Evolutionary conservation across 768 basidiomycete species (phyloP), one percentile per base, ranked within the genome.

Genomic region (Gymnopilus junonius): DNA sequence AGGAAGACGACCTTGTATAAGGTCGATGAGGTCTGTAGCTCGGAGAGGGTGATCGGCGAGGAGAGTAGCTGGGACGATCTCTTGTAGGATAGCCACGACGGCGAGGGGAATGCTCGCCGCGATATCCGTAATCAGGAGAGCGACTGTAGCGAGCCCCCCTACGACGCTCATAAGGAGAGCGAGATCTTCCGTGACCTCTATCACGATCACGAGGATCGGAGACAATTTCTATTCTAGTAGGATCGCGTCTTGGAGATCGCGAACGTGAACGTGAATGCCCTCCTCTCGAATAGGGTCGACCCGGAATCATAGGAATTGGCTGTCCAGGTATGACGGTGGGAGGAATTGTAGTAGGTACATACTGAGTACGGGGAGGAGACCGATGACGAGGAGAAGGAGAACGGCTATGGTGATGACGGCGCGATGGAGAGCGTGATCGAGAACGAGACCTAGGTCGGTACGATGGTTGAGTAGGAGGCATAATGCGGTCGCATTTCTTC

Each of bases 381-480:
- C 61, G 60, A 58, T 57, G 35, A 17, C 54, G 54, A 27, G 32
- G 53, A 54, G 54, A 55, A 37, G 56, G 58, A 55, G 66, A 71
- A 21, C 64, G 71, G 25, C 69, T 69, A 48, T 71, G 70, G 43
- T 71, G 65, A 42, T 70, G 78, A 15, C 64, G 68, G 10, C 57
- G 60, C 8, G 67, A 65, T 8, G 54, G 61, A 39, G 62, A 62
- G 32, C 55, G 62, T 42, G 50, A 25, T 20, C 55, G 58, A 55
- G 51, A 42, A 21, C 50, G 51, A 42, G 31, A 42, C 31, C 56
- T 61, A n/a, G 64, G 54, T 2, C 55, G 59, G 23, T 37, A 53
- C 3, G 42, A 46, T 15, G 34, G 31, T 46, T 29, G 58, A 23
- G 29, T 35, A 14, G 60, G 64, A 14, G 55, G 37, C 12, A 65